Evolutionary conservation across 2,329 filamentous ascomycete genomes (phyloP), one percentile per base, ranked within the genome.

Genomic region (Septoria petroselini): DNA sequence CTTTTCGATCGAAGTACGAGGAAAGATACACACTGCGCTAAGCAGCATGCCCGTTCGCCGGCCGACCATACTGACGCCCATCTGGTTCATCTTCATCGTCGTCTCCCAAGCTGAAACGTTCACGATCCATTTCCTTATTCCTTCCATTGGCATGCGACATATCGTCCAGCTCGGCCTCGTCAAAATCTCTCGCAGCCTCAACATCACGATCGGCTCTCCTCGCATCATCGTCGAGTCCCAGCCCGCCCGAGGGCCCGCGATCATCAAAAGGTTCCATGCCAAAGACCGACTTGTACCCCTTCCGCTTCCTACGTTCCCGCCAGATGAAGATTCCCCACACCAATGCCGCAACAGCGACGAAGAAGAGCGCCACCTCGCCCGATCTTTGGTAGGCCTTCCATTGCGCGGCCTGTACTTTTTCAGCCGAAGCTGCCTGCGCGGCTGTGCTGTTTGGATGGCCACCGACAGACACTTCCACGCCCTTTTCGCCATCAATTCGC

Each of bases 361-460:
- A 81, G 12, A 91, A 82, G 2, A 96, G 78, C 1, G 90, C 89
- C 5, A 91, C 81, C 70, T 94, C 88, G 42, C 91, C 90, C 2
- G 88, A 93, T 62, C 87, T 85, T 65, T 85, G 86, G 70, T 96
- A 96, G 0, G 91, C 91, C 43, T 84, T 81, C 87, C 90, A 94
- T 62, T 91, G 87, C 14, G 90, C 89, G 21, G 88, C 81, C 60
- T 91, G 82, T n/a, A 95, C 71, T 64, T 86, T 83, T 64, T 87
- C 77, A 57, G 83, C 79, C 63, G 87, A 82, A 25, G 80, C 80
- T 62, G 86, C 77, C 60, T 82, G 80, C n/a, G 78, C 81, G 11
- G 75, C 75, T 19, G 81, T 89, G 55, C 79, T 83, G 66, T 86
- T 86, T 3, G 82, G 79, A 39, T 86, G 83, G 8, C 53, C 61